phyloP scores from a whole-genome alignment of 192 early-diverging fungal species.

The Backusella morwellensis region DNA sequence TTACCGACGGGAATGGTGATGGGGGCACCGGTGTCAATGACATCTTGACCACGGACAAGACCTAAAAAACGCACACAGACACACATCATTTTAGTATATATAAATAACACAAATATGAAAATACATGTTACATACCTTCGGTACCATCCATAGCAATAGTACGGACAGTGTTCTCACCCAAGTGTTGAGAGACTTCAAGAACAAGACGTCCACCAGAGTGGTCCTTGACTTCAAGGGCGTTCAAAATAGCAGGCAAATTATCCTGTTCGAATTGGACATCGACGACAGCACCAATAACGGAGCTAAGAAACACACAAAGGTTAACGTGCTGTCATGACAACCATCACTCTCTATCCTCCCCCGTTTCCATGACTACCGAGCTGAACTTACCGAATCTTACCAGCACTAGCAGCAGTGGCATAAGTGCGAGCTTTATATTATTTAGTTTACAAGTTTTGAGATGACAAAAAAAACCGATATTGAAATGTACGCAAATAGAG shows the following conservation, averaged over 20 bases:
- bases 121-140: slow-evolving; percentile 41
- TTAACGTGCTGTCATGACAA: background rate
- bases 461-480: background rate
- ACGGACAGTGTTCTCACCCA: slow-evolving; percentile 98
- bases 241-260: slow-evolving; percentile 91
- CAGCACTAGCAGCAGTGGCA: slow-evolving; percentile 58
- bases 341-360: background rate
- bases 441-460: background rate
- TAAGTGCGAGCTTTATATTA: slow-evolving; percentile 46
- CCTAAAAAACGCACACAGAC: slow-evolving; percentile 28
- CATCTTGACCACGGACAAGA: slow-evolving; percentile 94
- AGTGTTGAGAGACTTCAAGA: slow-evolving; percentile 95
- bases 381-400: slow-evolving; percentile 27
- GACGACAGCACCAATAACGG: slow-evolving; percentile 98
- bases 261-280: slow-evolving; percentile 95
- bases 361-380: background rate
- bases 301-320: slow-evolving; percentile 48
- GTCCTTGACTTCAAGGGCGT: slow-evolving; percentile 93
- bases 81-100: background rate
- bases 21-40: slow-evolving; percentile 90
- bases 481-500: background rate
- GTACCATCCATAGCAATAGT: slow-evolving; percentile 99
- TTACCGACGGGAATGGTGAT: slow-evolving; percentile 92
- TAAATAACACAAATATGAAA: background rate
- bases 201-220: slow-evolving; percentile 82